Conservation (phyloP, 2,329 filamentous ascomycete species). For the Fusarium solani-melongenae region DNA sequence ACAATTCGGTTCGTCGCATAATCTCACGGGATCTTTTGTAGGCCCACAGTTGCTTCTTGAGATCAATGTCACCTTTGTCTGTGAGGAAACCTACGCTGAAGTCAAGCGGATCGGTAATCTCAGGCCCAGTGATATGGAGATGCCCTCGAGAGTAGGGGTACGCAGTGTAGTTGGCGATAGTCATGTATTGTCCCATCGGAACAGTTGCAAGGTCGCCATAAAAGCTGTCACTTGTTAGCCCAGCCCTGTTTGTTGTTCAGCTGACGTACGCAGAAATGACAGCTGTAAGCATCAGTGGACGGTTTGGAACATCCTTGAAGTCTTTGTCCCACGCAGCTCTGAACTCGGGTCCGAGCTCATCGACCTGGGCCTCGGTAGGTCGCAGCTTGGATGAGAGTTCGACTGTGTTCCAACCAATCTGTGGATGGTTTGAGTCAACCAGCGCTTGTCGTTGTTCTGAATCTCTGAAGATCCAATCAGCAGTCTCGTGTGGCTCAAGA, state of each 20-base stretch:
- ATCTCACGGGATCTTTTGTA: conserved; percentile 76
- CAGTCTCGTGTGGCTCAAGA: conserved; percentile 47
- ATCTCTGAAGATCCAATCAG: conserved; percentile 65
- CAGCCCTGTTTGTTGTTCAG: rapidly evolving
- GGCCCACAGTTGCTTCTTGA: conserved; percentile 70
- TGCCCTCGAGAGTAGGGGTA: conserved; percentile 65
- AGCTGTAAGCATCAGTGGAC: conserved; percentile 60
- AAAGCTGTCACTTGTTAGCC: conserved; percentile 43
- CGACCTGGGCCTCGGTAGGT: conserved; percentile 63
- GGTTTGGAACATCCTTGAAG: conserved; percentile 56
- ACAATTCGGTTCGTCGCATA: conserved; percentile 65
- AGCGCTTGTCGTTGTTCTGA: conserved; percentile 58
- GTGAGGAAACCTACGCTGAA: conserved; percentile 69
- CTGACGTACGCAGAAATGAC: conserved; percentile 41
- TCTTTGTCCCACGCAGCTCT: conserved; percentile 65
- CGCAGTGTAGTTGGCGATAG: conserved; percentile 59
- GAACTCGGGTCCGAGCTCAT: conserved; percentile 63
- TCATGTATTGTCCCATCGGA: conserved; percentile 60
- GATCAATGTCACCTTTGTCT: conserved; percentile 67
- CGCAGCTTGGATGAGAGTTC: conserved; percentile 68
- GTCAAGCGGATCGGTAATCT: conserved; percentile 57
- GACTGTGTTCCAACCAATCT: conserved; percentile 68
- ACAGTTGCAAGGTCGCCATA: conserved; percentile 55
- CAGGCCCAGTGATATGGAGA: conserved; percentile 66
- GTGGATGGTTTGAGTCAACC: conserved; percentile 58